Base-by-base conservation (phyloP, 176 grass and related monocot genomes). In the bread wheat (Triticum aestivum) region DNA sequence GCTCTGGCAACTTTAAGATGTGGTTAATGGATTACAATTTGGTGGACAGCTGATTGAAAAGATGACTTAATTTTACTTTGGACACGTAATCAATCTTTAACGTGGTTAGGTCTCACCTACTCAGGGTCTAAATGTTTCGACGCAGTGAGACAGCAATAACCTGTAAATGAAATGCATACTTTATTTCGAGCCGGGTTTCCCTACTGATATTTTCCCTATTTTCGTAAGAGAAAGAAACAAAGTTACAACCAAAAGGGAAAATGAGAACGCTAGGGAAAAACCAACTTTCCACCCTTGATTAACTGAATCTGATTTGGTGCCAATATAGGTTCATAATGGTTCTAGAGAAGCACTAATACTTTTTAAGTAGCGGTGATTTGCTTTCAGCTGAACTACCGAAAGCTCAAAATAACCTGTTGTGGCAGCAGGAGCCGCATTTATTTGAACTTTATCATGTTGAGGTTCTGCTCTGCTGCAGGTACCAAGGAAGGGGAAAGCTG, bases 401-500 rank as follows among this genome's bases (percentile, higher is more conserved):
- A 33, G 37, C 37, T 89, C 47, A 23, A 14, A 54, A 52, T 61
- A 20, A 2, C 17, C 8, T 38, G 15, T 59, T 79, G 21, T 74
- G 61, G 15, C 54, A 71, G 65, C 34, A 15, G 5, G 65, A 1
- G 6, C 52, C 11, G 39, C 63, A 38, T 12, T 49, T 81, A 78
- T 9, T 30, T 35, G 12, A 77, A 14, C 37, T 78, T 56, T 24
- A 75, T 13, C n/a, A 20, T 84, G 56, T n/a, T 76, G 26, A 86
- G 38, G 66, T 56, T 63, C 42, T 83, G 73, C 45, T 81, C 38
- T 82, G 11, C 52, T 89, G 39, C 82, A 99, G 97, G 94, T 96
- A 91, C 90, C 97, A 24, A 88, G 92, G 61, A 96, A 89, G 90
- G 92, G 94, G 51, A 99, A 83, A 88, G 27, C 82, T 35, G 20